Percentiles rank a stretch among this genome's conserved stretches.
Evolutionary conservation across 495 filamentous ascomycete species (phyloP).

Genomic region (Parmelia sp.): DNA sequence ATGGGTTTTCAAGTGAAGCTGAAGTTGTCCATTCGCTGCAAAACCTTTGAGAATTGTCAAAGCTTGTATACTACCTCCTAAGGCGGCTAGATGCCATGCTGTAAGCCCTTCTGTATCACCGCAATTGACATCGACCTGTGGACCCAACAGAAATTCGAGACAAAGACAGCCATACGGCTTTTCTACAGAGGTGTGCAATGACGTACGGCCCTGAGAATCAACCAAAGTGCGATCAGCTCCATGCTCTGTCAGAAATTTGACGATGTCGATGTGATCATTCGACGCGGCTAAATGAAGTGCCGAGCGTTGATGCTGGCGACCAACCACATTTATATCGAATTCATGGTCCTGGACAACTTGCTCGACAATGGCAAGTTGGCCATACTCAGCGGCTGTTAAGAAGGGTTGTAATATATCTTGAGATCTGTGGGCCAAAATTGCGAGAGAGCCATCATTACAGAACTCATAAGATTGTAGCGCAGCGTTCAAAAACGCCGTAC

Average conservation of each 20-base stretch:
- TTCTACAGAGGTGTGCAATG: conserved; percentile 18
- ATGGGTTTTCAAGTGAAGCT: background rate
- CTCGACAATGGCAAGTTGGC: background rate
- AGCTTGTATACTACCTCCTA: conserved; percentile 1
- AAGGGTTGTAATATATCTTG: background rate
- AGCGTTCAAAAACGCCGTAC: background rate
- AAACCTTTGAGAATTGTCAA: conserved; percentile 10
- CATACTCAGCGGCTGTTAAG: background rate
- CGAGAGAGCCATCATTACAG: background rate
- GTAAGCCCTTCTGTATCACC: conserved; percentile 7
- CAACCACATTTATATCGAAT: conserved; percentile 3
- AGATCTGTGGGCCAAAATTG: background rate
- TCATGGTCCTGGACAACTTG: conserved; percentile 8
- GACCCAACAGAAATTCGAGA: conserved; percentile 1
- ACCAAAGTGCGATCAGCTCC: conserved; percentile 17
- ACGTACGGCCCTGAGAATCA: conserved; percentile 17
- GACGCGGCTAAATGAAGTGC: conserved; percentile 11
- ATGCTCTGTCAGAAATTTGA: conserved; percentile 13
- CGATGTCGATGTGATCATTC: conserved; percentile 9
- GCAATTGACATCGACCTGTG: background rate
- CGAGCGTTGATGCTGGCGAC: background rate
- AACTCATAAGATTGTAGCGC: background rate
- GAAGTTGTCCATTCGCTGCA: background rate
- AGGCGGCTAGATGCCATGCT: conserved; percentile 9
- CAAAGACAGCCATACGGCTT: background rate